phyloP scores from a whole-genome alignment of 2,329 filamentous ascomycete genomes.

The Neoascochyta sp. region DNA sequence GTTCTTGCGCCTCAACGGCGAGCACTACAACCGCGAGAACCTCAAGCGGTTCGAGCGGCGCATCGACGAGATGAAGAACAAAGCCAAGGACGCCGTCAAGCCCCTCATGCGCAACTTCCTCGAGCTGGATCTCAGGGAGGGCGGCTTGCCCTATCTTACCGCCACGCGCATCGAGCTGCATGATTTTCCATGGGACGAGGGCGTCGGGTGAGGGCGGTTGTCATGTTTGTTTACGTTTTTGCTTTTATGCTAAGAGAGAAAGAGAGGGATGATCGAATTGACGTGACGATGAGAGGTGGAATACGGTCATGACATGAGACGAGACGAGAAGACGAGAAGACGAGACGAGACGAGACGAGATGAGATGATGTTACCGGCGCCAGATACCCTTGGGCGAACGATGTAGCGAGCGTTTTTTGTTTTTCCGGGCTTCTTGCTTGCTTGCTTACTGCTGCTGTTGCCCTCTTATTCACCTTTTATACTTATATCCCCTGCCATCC shows the following conservation, averaged over 20 bases:
- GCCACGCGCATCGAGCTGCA: constrained; percentile 60
- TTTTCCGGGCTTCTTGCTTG: no score
- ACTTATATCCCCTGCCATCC: no score
- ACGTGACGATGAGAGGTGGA: neutral
- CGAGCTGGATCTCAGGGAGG: constrained; percentile 68
- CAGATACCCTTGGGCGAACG: constrained; percentile 2
- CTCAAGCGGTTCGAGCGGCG: constrained; percentile 79
- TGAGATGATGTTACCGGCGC: neutral
- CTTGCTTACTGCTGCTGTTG: no score
- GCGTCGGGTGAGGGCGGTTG: no score
- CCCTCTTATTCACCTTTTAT: no score
- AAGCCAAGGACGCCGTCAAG: constrained; percentile 77
- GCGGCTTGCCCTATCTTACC: constrained; percentile 58
- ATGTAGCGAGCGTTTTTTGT: no score
- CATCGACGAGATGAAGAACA: constrained; percentile 81
- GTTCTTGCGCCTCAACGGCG: constrained; percentile 78
- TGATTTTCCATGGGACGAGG: constrained; percentile 61
- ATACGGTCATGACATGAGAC: neutral
- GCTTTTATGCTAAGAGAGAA: no score
- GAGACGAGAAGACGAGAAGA: neutral
- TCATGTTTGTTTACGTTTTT: neutral
- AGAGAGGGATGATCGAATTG: no score
- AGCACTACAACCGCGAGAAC: constrained; percentile 83
- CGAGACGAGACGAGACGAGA: neutral
- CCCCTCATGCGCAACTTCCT: constrained; percentile 83